Evolutionary conservation across 352 stramenopile species (phyloP).

Genomic region (Pythium coloratum): DNA sequence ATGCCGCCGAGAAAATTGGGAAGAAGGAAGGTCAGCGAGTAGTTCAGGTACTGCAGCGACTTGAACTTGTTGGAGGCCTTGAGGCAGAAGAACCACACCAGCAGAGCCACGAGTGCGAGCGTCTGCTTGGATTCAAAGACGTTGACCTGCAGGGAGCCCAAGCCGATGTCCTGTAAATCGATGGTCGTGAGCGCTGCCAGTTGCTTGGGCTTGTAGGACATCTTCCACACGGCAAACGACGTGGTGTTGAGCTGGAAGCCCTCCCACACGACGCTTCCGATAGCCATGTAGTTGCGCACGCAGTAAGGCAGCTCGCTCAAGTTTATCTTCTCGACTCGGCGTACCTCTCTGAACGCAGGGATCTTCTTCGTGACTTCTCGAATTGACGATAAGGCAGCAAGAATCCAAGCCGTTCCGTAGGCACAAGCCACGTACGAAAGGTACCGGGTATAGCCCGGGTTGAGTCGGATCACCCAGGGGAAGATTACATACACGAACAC

Average conservation of each 20-base stretch:
- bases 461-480: constrained; percentile 15
- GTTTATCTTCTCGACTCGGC: constrained; percentile 35
- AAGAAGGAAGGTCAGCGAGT: constrained; percentile 38
- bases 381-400: constrained; percentile 31
- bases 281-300: constrained; percentile 42
- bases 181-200: constrained; percentile 34
- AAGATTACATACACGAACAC: constrained; percentile 30
- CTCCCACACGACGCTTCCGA: constrained; percentile 37
- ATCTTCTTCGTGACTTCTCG: constrained; percentile 32
- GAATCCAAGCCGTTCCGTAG: constrained; percentile 33
- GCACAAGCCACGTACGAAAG: constrained; percentile 29
- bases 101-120: constrained; percentile 26
- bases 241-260: constrained; percentile 42
- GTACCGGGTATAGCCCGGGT: constrained; percentile 4
- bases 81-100: constrained; percentile 39
- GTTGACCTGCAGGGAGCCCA: constrained; percentile 30
- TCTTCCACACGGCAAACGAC: constrained; percentile 38
- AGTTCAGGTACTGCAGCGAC: constrained; percentile 37
- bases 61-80: constrained; percentile 50
- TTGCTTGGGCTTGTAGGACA: constrained; percentile 33
- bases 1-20: constrained; percentile 32
- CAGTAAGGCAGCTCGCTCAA: constrained; percentile 35
- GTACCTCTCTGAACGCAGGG: constrained; percentile 35
- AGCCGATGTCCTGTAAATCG: constrained; percentile 29
- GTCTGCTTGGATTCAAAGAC: constrained; percentile 30